These are phyloP conservation scores for Tricholoma hemisulphureum DNA, from an alignment of 768 basidiomycete species.

Conservation along the genomic window DNA sequence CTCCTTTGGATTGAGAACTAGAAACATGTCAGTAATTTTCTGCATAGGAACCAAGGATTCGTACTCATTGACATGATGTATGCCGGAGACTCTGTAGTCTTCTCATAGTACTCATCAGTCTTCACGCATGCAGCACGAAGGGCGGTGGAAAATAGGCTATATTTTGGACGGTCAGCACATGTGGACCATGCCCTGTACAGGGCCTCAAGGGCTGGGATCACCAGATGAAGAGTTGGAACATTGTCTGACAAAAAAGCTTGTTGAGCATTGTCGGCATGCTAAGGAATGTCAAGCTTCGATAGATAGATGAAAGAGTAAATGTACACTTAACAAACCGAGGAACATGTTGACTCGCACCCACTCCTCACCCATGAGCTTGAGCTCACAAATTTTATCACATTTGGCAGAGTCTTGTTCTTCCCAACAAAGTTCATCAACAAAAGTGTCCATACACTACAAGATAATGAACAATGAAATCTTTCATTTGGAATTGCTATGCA, in stretches of 20 bases:
- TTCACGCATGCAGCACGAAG: slow-evolving; percentile 30
- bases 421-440: slow-evolving; percentile 21
- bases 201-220: slow-evolving; percentile 24
- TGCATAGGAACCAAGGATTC: slow-evolving; percentile 1
- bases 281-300: slow-evolving; percentile 12
- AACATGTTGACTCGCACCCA: too few species aligned
- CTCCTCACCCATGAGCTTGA: slow-evolving; percentile 19
- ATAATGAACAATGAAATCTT: neutral
- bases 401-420: slow-evolving; percentile 26
- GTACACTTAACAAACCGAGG: too few species aligned
- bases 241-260: slow-evolving; percentile 15
- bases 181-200: slow-evolving; percentile 23
- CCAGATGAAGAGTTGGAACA: slow-evolving; percentile 21
- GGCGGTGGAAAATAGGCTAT: slow-evolving; percentile 18
- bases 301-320: neutral
- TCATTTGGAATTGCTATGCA: neutral
- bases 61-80: slow-evolving; percentile 34
- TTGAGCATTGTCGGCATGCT: slow-evolving; percentile 5
- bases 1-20: slow-evolving; percentile 24
- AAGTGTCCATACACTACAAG: slow-evolving; percentile 21
- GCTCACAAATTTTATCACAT: slow-evolving; percentile 15
- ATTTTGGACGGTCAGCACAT: slow-evolving; percentile 9
- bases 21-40: neutral
- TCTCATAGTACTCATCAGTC: slow-evolving; percentile 34
- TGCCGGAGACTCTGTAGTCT: slow-evolving; percentile 28